These are phyloP conservation scores for Agapanthus africanus DNA, from an alignment of 106 monocot genomes.

Conservation along the genomic window DNA sequence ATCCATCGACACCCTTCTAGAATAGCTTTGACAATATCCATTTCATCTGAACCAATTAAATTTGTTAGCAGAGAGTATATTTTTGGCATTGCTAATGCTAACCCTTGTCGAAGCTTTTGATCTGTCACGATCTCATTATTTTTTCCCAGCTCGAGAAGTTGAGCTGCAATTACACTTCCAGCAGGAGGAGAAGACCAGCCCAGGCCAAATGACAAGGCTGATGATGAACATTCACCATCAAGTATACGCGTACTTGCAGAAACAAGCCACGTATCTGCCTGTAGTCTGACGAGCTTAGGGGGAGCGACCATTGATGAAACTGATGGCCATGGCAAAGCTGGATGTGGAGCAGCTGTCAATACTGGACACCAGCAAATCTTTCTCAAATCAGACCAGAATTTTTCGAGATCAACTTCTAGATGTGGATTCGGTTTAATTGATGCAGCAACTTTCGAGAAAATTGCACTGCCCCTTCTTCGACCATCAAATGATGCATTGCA, in stretches of 20 bases:
- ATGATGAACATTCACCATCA: conserved; percentile 88
- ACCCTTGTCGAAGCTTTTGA: conserved; percentile 76
- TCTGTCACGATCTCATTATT: conserved; percentile 91
- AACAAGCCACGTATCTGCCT: conserved; percentile 84
- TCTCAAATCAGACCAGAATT: conserved; percentile 88
- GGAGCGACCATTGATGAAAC: conserved; percentile 89
- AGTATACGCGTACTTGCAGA: conserved; percentile 97
- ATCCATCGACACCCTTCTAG: conserved; percentile 93
- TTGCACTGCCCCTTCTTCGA: conserved; percentile 27
- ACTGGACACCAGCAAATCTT: conserved; percentile 99
- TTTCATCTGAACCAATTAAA: conserved; percentile 89
- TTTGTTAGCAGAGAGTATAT: conserved; percentile 68
- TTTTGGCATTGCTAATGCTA: conserved; percentile 84
- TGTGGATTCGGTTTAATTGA: conserved; percentile 26
- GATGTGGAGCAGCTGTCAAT: conserved; percentile 54
- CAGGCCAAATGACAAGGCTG: conserved; percentile 50
- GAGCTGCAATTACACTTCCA: conserved; percentile 87
- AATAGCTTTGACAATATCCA: conserved; percentile 97
- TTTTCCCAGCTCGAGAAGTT: conserved; percentile 95
- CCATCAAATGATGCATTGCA: conserved; percentile 21
- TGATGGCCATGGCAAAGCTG: conserved; percentile 84
- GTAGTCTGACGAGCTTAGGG: conserved; percentile 73
- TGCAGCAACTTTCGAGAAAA: conserved; percentile 41
- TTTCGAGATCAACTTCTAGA: conserved; percentile 49
- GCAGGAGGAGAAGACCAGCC: conserved; percentile 86